Conservation (phyloP, 2,329 filamentous ascomycete genomes). For the Exophiala aquamarina region DNA sequence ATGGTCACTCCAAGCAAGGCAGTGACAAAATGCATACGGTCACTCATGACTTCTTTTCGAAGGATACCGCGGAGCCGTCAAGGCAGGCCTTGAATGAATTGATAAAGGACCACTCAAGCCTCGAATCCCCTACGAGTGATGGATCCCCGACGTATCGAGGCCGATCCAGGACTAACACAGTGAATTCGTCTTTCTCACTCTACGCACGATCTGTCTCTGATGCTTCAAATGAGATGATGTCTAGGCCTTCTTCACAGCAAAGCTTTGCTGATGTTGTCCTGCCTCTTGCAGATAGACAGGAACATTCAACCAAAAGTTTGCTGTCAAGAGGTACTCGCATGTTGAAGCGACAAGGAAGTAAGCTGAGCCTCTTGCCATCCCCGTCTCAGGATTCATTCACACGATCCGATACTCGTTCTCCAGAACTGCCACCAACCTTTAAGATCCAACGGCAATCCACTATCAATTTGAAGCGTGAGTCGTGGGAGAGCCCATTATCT, state of each 20-base stretch:
- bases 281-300: constrained; percentile 15
- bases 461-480: constrained; percentile 19
- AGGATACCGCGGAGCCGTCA: constrained; percentile 19
- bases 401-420: background rate
- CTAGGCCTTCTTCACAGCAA: constrained; percentile 19
- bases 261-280: constrained; percentile 12
- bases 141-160: constrained; percentile 8
- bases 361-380: constrained; percentile 42
- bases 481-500: background rate
- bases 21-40: constrained; percentile 21
- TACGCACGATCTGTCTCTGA: constrained; percentile 18
- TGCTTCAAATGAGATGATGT: constrained; percentile 16
- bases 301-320: constrained; percentile 38
- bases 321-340: constrained; percentile 47
- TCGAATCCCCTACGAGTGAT: constrained; percentile 8
- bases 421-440: background rate
- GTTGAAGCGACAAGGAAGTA: constrained; percentile 47
- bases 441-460: constrained; percentile 12
- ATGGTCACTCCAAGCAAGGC: constrained; percentile 20
- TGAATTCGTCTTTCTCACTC: constrained; percentile 16
- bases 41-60: constrained; percentile 24
- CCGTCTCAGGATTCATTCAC: constrained; percentile 35
- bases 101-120: constrained; percentile 19
- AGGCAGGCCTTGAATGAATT: constrained; percentile 24
- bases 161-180: constrained; percentile 24